Conservation (phyloP, 2,329 filamentous ascomycete species). For the Penicillium sp. region DNA sequence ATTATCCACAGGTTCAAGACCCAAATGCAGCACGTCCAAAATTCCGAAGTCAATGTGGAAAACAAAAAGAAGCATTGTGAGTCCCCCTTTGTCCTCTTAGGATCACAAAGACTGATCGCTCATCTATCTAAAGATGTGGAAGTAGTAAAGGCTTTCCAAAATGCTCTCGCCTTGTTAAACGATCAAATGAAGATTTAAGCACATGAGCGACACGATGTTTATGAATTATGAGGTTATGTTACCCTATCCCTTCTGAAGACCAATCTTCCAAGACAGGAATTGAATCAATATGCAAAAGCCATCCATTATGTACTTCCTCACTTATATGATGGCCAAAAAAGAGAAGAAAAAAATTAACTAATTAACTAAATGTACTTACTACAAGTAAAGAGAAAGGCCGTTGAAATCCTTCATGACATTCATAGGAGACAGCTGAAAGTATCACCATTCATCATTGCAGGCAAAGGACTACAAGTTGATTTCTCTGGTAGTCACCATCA, state of each 20-base stretch:
- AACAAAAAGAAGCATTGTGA: slow-evolving; percentile 78
- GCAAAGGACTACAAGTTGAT: background rate
- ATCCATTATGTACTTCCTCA: background rate
- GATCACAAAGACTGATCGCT: slow-evolving; percentile 1
- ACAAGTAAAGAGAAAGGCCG: background rate
- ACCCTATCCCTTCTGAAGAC: background rate
- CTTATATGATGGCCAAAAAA: background rate
- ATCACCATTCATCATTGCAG: background rate
- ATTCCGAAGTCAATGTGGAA: slow-evolving; percentile 68
- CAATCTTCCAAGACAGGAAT: background rate
- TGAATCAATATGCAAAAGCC: background rate
- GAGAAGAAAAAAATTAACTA: background rate
- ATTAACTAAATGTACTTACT: background rate
- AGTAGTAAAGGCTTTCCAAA: slow-evolving; percentile 49
- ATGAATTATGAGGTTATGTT: slow-evolving; percentile 6
- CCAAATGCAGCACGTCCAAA: slow-evolving; percentile 69
- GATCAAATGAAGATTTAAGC: slow-evolving; percentile 23
- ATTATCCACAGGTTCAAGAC: slow-evolving; percentile 65
- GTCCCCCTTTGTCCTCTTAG: slow-evolving; percentile 30
- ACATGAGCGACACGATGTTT: background rate
- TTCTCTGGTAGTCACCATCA: background rate
- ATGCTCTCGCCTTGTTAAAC: slow-evolving; percentile 44
- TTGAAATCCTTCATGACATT: background rate
- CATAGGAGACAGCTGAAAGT: background rate
- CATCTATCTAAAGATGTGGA: slow-evolving; percentile 34